Conservation (phyloP, 2,329 filamentous ascomycete species). For the Paracoccidioides brasiliensis region DNA sequence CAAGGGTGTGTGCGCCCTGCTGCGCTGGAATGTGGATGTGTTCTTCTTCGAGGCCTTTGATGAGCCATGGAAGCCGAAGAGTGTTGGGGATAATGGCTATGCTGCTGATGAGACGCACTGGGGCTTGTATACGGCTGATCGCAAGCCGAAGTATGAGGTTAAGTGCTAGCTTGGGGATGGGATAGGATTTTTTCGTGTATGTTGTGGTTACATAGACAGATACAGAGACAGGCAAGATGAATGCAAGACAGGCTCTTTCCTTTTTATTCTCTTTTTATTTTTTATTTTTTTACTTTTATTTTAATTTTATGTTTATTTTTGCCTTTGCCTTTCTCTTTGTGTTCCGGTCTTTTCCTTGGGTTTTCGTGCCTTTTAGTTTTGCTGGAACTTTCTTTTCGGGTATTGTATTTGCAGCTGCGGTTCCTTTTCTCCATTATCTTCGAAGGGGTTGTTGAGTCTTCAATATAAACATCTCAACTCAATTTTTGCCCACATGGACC, state of each 20-base stretch:
- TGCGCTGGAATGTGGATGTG: conserved; percentile 53
- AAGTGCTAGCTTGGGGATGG: conserved; percentile 34
- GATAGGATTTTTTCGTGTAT: conserved; percentile 1
- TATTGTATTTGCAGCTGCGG: too few species aligned
- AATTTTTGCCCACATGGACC: too few species aligned
- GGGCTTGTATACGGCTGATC: conserved; percentile 52
- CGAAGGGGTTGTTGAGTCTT: too few species aligned
- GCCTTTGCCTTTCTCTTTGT: background rate
- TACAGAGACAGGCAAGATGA: background rate
- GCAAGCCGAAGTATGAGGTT: conserved; percentile 44
- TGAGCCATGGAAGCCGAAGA: conserved; percentile 56
- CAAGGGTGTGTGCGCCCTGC: conserved; percentile 49
- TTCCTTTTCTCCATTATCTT: too few species aligned
- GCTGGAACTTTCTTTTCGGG: too few species aligned
- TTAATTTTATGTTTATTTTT: background rate
- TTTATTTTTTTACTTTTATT: conserved; percentile 5
- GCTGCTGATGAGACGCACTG: conserved; percentile 53
- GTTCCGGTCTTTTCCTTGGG: too few species aligned
- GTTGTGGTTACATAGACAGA: background rate
- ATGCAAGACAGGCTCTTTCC: background rate
- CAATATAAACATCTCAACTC: too few species aligned
- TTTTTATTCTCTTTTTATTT: conserved; percentile 7
- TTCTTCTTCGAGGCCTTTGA: conserved; percentile 66
- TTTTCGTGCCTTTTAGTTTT: too few species aligned
- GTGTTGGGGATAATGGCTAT: conserved; percentile 49